Base-by-base conservation (phyloP, 1,284 basidiomycete genomes). In the Cutaneotrichosporon cyanovorans region DNA sequence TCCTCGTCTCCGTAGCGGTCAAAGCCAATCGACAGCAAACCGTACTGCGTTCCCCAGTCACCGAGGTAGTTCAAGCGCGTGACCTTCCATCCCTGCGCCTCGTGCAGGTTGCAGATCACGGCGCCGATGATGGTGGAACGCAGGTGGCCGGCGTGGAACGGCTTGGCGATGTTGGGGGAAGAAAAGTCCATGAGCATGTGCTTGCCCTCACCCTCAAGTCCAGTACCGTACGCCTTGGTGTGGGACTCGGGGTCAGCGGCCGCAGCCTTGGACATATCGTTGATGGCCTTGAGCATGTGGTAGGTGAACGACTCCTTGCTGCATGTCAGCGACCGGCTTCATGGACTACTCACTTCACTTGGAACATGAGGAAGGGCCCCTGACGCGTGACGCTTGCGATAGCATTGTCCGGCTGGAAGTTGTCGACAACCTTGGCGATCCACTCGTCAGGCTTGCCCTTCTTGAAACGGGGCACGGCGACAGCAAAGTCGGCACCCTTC, bases 111-210 rank as follows among this genome's bases (percentile, higher is more conserved):
- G 31, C 80, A 77, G 42, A 97, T 73, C 75, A 96, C 96, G 0
- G 89, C 85, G 32, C 95, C 95, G 64, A 98, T 96, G 71, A 99
- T 98, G 19, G 95, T 99, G 55, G 87, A 91, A 45, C 95, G 81
- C 54, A 98, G 74, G 71, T 98, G 93, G 15, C 95, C 95, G 47
- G 96, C 92, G 65, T 98, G 93, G 80, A 98, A 98, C 5, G 87
- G 87, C 71, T 99, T 99, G 32, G 95, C 93, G 64, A 98, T 97
- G 71, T 99, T 98, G 16, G 93, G 92, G 5, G 87, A 89, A 0
- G 90, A 95, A 72, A 92, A 98, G 70, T 98, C 78, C 56, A 79
- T 85, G n/a, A 69, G 50, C 53, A 71, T 51, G 57, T 64, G 63
- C 73, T 93, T 90, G 35, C 88, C 87, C 42, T 77, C 74, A 4